Conservation (phyloP, 73 alveolate genomes). For the Tetrahymena borealis region DNA sequence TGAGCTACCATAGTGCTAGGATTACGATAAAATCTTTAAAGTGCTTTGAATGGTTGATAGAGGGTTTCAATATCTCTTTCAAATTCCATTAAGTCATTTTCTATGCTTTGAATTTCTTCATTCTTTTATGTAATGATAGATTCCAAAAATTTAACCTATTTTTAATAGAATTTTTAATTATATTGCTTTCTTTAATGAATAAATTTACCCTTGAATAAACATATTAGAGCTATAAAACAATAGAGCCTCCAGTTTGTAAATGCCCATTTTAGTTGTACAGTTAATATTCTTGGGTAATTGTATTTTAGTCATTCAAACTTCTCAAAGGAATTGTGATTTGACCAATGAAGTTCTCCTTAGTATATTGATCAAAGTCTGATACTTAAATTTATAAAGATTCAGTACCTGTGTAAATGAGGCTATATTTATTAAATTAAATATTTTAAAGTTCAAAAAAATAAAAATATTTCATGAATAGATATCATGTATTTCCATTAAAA, state of each 20-base stretch:
- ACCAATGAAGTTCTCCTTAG: neutral
- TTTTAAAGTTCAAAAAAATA: no score
- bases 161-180: neutral
- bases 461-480: no score
- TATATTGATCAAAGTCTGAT: neutral
- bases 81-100: neutral
- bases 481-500: no score
- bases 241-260: neutral
- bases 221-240: neutral
- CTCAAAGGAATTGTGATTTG: neutral
- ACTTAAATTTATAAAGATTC: neutral
- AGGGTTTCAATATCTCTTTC: neutral
- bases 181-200: neutral
- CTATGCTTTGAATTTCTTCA: neutral
- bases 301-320: neutral
- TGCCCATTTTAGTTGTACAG: neutral
- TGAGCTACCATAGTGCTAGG: neutral
- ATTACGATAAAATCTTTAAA: neutral
- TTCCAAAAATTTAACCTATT: neutral
- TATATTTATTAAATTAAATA: neutral
- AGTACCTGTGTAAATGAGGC: neutral
- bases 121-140: neutral
- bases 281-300: neutral
- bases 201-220: neutral
- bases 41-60: neutral